phyloP scores from a whole-genome alignment of 805 yeast species.

The Candida sonorensis region DNA sequence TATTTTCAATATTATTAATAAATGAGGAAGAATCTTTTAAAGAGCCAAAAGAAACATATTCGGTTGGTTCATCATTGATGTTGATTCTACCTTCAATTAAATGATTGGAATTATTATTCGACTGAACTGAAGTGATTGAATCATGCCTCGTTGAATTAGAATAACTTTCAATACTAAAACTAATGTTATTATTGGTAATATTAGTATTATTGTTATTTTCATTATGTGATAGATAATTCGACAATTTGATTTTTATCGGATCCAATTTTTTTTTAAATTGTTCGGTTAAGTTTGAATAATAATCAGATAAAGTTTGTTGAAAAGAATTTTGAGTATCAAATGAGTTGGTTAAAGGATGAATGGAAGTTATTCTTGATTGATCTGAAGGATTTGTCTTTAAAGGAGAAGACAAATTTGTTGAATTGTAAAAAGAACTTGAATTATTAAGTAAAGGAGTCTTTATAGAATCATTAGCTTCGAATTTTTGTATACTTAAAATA shows the following conservation, averaged over 20 bases:
- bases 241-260: no score
- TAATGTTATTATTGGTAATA: no score
- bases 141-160: no score
- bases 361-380: slow-evolving; percentile 15
- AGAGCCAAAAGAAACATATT: slow-evolving; percentile 36
- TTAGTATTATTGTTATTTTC: not conserved
- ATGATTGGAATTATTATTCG: slow-evolving; percentile 2
- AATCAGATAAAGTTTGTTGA: no score
- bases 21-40: slow-evolving; percentile 22
- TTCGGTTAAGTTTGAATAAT: no score
- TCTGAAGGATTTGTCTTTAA: no score
- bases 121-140: no score
- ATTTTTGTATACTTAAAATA: slow-evolving; percentile 50
- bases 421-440: slow-evolving; percentile 3
- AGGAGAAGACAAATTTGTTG: not conserved
- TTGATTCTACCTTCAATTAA: slow-evolving; percentile 1
- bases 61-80: slow-evolving; percentile 18
- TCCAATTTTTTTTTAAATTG: no score
- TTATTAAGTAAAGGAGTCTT: no score
- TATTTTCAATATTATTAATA: slow-evolving; percentile 9
- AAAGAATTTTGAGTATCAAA: slow-evolving; percentile 17
- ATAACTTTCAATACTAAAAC: not conserved
- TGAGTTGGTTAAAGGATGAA: slow-evolving; percentile 16
- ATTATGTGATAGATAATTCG: no score
- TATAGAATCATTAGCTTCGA: no score